phyloP scores from a whole-genome alignment of 371 early-diverging fungal species.

The Rhizopus stolonifer region DNA sequence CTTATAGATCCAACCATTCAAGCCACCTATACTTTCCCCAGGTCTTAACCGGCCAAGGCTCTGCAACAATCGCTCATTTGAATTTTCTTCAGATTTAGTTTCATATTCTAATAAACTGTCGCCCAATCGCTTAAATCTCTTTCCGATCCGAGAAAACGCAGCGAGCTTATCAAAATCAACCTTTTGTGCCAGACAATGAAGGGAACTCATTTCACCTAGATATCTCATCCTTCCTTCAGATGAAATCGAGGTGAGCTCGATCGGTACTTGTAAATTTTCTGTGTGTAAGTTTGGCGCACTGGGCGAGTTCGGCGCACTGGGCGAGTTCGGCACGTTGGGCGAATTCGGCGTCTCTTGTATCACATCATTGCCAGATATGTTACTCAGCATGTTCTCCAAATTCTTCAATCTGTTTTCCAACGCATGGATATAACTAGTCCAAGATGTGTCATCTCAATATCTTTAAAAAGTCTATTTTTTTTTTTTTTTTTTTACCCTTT shows the following conservation, averaged over 20 bases:
- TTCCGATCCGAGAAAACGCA: constrained; percentile 19
- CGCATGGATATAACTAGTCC: constrained; percentile 64
- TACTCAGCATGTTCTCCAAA: constrained; percentile 53
- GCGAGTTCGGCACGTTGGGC: too few species aligned
- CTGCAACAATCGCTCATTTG: constrained; percentile 21
- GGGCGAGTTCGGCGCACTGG: too few species aligned
- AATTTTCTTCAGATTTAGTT: constrained; percentile 12
- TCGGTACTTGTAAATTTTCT: neutral
- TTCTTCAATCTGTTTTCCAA: constrained; percentile 65
- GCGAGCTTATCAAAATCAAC: constrained; percentile 39
- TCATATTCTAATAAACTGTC: constrained; percentile 37
- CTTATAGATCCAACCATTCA: constrained; percentile 45
- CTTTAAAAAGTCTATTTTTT: neutral
- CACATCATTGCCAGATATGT: neutral
- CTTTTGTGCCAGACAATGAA: constrained; percentile 40
- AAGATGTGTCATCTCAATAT: too few species aligned
- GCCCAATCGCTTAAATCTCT: constrained; percentile 36
- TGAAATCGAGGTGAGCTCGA: constrained; percentile 25
- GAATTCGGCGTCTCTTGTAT: neutral
- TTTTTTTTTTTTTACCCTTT: constrained; percentile 40
- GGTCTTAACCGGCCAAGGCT: constrained; percentile 33
- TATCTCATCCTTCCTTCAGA: constrained; percentile 30
- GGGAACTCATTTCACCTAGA: constrained; percentile 40
- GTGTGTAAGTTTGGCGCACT: too few species aligned
- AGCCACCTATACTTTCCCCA: constrained; percentile 34